Conservation (phyloP, 352 stramenopile species). For the Phytophthora pistaciae region DNA sequence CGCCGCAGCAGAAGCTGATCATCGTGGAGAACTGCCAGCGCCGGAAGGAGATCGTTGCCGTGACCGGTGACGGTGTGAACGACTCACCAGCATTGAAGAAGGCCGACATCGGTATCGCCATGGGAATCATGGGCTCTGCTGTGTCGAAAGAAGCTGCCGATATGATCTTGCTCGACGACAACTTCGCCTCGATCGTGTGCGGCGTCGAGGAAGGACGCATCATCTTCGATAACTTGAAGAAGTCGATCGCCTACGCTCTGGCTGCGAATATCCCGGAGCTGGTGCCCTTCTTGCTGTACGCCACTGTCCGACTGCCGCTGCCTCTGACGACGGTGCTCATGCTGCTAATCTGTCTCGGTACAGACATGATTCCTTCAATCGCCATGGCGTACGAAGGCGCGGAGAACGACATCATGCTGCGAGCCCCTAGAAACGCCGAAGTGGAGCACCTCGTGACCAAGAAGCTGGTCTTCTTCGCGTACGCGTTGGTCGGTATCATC, state of each 20-base stretch:
- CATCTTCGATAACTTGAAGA: constrained; percentile 97
- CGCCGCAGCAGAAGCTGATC: constrained; percentile 95
- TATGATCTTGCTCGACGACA: constrained; percentile 98
- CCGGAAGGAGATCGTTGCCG: constrained; percentile 90
- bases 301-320: constrained; percentile 88
- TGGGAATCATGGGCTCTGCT: constrained; percentile 97
- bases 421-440: constrained; percentile 78
- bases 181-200: constrained; percentile 97
- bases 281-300: constrained; percentile 86
- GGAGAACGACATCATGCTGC: constrained; percentile 91
- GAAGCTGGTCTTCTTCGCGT: constrained; percentile 90
- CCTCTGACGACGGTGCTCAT: constrained; percentile 93
- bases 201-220: constrained; percentile 96
- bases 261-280: constrained; percentile 93
- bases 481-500: constrained; percentile 91
- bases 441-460: constrained; percentile 90
- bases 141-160: constrained; percentile 97
- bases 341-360: constrained; percentile 92
- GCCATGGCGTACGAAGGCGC: constrained; percentile 93
- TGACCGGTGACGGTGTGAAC: constrained; percentile 99
- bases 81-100: constrained; percentile 97
- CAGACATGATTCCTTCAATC: constrained; percentile 95
- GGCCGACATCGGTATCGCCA: constrained; percentile 98
- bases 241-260: constrained; percentile 94
- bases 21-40: constrained; percentile 95